Base-by-base conservation (phyloP, 139 green algal species). In the Diplosphaera chodatii region DNA sequence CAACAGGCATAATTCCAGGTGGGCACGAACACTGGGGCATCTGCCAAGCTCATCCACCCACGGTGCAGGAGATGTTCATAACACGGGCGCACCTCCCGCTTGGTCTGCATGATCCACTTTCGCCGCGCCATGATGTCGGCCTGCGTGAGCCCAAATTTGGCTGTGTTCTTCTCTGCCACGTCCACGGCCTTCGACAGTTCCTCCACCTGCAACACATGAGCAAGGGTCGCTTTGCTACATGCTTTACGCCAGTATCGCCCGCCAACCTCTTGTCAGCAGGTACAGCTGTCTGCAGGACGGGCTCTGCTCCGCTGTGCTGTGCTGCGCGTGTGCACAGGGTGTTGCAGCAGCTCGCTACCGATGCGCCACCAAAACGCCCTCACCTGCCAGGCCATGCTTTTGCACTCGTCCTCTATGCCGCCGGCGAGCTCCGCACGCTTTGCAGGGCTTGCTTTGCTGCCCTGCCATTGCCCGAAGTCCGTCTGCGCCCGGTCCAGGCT, bases 151-250 rank as follows among this genome's bases (percentile, higher is more conserved):
- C 85, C 86, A 75, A 96, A 96, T 4, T 85, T 80, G 55, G 79
- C 59, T 56, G 88, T 88, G 70, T 96, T 87, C 69, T 84, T 85
- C 32, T 91, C 84, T 41, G 90, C 89, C 0, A 84, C 72, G 55
- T 92, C 85, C 27, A 96, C 83, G 3, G 89, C 86, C 27, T 81
- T 87, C 21, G 89, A 79, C 55, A 96, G 83, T 69, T 96, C 88
- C 0, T 89, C 78, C 0, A 94, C 66, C 87, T 94, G 78, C 31
- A 62, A 4, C 16, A 18, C n/a, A 20, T 63, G 27, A 18, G 63
- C n/a, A n/a, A n/a, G n/a, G n/a, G n/a, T n/a, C n/a, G n/a, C n/a
- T n/a, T n/a, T n/a, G n/a, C n/a, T n/a, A n/a, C n/a, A n/a, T n/a
- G n/a, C n/a, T n/a, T n/a, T n/a, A n/a, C n/a, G n/a, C n/a, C n/a